Base-by-base conservation (phyloP, 345 rosid genomes). In the Eucalyptus erythrocorys region DNA sequence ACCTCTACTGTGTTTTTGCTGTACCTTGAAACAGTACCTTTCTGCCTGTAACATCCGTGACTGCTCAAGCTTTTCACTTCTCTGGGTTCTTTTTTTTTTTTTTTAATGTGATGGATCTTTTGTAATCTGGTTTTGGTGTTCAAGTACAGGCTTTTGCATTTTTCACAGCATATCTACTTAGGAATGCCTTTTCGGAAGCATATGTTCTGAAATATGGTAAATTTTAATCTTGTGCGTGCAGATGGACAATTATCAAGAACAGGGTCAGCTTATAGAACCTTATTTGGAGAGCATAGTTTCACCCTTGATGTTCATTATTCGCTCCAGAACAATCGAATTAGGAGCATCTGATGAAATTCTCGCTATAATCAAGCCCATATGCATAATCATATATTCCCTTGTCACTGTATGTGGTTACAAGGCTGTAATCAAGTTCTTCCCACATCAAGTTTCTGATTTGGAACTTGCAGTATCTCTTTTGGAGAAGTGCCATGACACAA, bases 401-500 rank as follows among this genome's bases (percentile, higher is more conserved):
- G 98, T 98, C 16, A 98, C 98, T 1, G 99, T 97, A 48, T 96
- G 98, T 87, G 98, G 99, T 10, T 96, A 95, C 95, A 98, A 98
- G 91, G 92, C 97, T 22, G 95, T 95, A 42, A 94, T 94, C 90
- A 97, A 93, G 94, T 98, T 97, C 92, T 97, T 98, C 71, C 99
- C 99, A 1, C 99, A 97, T 92, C 98, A 95, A 90, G 98, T 98
- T 26, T 96, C 99, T 3, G 98, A 98, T 92, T 88, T 98, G 86
- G 99, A 98, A 76, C 96, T 96, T 30, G 99, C 99, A 1, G 99
- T 96, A 22, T 90, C 93, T 91, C 97, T 97, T 14, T 89, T 98
- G 88, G 98, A 96, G 93, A 96, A 94, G 88, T 96, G 99, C 88
- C 99, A 97, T 87, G 91, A 88, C 53, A 91, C 92, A 59, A 86